Conservation (phyloP, 768 basidiomycete genomes). For the Russula lepida region DNA sequence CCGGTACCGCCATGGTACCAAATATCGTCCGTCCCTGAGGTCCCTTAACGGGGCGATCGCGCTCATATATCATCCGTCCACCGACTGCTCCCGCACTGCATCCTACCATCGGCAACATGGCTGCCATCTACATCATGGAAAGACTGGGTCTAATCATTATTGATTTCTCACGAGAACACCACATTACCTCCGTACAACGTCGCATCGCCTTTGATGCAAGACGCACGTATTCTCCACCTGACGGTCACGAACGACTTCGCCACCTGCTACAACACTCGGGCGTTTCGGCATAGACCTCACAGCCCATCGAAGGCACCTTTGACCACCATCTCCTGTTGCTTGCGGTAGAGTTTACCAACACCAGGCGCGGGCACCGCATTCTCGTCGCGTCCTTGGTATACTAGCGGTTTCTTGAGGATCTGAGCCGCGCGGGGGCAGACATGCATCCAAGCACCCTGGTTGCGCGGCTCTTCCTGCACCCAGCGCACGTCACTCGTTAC, state of each 20-base stretch:
- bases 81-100: not conserved
- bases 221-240: not conserved
- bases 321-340: conserved; percentile 55
- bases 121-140: not conserved
- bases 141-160: not conserved
- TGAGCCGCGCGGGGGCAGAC: conserved; percentile 38
- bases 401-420: conserved; percentile 25
- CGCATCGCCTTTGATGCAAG: not conserved
- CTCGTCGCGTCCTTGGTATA: conserved; percentile 60
- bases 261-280: not conserved
- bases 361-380: conserved; percentile 74
- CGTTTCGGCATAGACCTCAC: not conserved
- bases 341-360: conserved; percentile 56
- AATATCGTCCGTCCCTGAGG: not conserved
- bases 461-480: conserved; percentile 84
- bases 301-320: conserved; percentile 48
- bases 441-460: conserved; percentile 76
- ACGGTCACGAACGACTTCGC: not conserved
- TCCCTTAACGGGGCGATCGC: not conserved
- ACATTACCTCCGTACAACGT: not conserved
- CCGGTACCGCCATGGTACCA: not conserved
- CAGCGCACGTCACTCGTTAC: conserved; percentile 43
- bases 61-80: not conserved
- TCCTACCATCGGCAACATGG: not conserved
- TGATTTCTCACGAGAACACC: not conserved